Evolutionary conservation across 2,329 filamentous ascomycete species (phyloP).

Genomic region (Aspergillus quadricinctus): DNA sequence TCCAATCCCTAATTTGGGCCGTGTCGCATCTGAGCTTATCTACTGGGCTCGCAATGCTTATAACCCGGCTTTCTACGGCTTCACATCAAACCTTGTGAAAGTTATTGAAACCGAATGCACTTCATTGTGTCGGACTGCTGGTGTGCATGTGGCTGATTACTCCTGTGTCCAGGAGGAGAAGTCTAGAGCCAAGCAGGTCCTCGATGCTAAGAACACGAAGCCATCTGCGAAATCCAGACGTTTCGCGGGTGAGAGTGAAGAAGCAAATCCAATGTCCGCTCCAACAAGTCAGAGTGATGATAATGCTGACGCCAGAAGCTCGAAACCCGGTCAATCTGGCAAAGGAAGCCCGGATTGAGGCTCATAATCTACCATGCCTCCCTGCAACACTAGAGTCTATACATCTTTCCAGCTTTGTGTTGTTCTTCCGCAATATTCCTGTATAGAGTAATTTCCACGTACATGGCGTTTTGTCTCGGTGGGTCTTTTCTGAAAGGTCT

Average conservation of each 20-base stretch:
- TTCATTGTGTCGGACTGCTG: constrained; percentile 31
- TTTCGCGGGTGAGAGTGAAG: not conserved
- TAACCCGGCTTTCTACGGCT: constrained; percentile 41
- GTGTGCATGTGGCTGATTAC: constrained; percentile 32
- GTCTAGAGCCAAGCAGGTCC: constrained; percentile 18
- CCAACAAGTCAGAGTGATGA: not conserved
- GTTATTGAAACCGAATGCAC: constrained; percentile 38
- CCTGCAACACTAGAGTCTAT: not conserved
- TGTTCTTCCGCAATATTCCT: not conserved
- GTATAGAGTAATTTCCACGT: not conserved
- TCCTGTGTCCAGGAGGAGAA: constrained; percentile 18
- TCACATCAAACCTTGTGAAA: constrained; percentile 34
- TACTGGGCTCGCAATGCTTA: constrained; percentile 44
- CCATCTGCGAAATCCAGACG: constrained; percentile 8
- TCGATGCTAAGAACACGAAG: constrained; percentile 20
- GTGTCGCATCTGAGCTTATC: constrained; percentile 38
- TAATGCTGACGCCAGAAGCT: not conserved
- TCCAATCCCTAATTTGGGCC: constrained; percentile 32
- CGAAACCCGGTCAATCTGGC: not conserved
- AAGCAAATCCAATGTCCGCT: not conserved
- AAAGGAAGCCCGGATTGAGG: not conserved
- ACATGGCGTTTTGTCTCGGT: not conserved
- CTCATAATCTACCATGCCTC: not conserved
- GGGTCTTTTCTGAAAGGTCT: not conserved
- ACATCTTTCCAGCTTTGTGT: not conserved